phyloP scores from a whole-genome alignment of 176 grass and related monocot species.

The Musa schizocarpa region DNA sequence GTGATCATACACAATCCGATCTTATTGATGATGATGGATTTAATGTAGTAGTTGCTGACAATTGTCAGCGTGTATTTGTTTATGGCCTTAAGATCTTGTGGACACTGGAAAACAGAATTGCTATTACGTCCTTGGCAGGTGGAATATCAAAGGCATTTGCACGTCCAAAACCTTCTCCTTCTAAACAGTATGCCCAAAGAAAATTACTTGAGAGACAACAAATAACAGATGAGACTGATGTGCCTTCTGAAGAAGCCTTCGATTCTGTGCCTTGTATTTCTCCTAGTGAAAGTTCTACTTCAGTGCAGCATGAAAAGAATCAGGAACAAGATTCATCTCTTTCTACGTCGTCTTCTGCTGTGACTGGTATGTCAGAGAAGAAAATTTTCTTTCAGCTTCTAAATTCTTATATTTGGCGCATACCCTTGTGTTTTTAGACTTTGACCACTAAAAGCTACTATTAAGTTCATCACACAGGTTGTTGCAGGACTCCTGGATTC shows the following conservation, averaged over 20 bases:
- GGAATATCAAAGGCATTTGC: conserved; percentile 85
- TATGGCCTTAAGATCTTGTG: conserved; percentile 93
- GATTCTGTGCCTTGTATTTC: conserved; percentile 30
- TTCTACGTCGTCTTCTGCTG: conserved; percentile 35
- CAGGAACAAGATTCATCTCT: conserved; percentile 36
- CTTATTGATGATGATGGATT: conserved; percentile 89
- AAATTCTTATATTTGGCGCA: neutral
- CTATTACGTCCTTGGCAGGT: conserved; percentile 59
- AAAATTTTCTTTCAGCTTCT: neutral
- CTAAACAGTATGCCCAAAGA: conserved; percentile 72
- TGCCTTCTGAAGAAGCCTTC: conserved; percentile 32
- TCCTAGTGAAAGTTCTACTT: conserved; percentile 27
- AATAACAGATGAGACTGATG: conserved; percentile 43
- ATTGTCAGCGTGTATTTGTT: conserved; percentile 88
- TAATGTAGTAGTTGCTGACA: conserved; percentile 88
- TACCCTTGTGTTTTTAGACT: neutral
- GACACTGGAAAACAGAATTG: conserved; percentile 80
- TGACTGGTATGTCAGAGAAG: conserved; percentile 32
- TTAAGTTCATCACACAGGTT: neutral
- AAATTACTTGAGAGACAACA: conserved; percentile 60
- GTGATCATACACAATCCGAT: conserved; percentile 60
- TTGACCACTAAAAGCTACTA: neutral
- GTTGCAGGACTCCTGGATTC: neutral
- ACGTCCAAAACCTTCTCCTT: conserved; percentile 79
- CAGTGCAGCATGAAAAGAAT: conserved; percentile 38